phyloP scores from a whole-genome alignment of 2,329 filamentous ascomycete species.

The Fusarium euwallaceae region DNA sequence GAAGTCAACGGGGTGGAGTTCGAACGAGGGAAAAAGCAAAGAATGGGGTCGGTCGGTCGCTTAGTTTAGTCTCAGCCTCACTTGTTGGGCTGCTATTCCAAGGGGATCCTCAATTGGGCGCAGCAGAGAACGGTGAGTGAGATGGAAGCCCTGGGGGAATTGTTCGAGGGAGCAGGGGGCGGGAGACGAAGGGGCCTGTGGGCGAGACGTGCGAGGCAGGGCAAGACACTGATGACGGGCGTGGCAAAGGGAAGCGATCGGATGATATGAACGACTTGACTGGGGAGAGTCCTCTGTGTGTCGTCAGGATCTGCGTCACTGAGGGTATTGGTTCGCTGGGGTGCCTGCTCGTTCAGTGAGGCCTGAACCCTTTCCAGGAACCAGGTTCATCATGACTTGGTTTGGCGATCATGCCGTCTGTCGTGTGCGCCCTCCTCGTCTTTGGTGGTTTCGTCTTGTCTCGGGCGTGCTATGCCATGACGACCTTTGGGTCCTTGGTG shows the following conservation, averaged over 20 bases:
- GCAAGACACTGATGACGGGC: slow-evolving; percentile 26
- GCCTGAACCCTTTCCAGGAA: slow-evolving; percentile 2
- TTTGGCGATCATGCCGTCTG: background rate
- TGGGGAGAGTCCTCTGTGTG: slow-evolving; percentile 6
- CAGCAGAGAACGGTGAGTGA: background rate
- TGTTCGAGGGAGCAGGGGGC: slow-evolving; percentile 21
- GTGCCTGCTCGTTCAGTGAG: background rate
- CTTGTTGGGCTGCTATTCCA: background rate
- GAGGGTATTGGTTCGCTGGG: slow-evolving; percentile 5
- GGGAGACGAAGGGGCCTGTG: slow-evolving; percentile 22
- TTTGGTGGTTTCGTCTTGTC: slow-evolving; percentile 32
- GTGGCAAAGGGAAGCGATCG: slow-evolving; percentile 14
- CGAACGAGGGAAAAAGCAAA: background rate
- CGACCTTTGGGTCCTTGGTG: background rate
- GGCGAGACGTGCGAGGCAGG: slow-evolving; percentile 20
- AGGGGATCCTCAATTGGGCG: background rate
- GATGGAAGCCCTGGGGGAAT: background rate
- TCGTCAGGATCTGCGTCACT: slow-evolving; percentile 32
- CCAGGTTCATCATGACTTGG: slow-evolving; percentile 4
- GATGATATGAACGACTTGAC: slow-evolving; percentile 1
- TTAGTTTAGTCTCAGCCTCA: background rate
- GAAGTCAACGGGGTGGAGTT: slow-evolving; percentile 10
- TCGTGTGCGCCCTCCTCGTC: slow-evolving; percentile 5
- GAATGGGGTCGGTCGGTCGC: background rate
- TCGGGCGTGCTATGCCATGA: slow-evolving; percentile 5